Percentiles rank a stretch among this genome's conserved stretches.
Evolutionary conservation across 2,329 filamentous ascomycete genomes (phyloP).

Genomic region (Talaromyces rugulosus): DNA sequence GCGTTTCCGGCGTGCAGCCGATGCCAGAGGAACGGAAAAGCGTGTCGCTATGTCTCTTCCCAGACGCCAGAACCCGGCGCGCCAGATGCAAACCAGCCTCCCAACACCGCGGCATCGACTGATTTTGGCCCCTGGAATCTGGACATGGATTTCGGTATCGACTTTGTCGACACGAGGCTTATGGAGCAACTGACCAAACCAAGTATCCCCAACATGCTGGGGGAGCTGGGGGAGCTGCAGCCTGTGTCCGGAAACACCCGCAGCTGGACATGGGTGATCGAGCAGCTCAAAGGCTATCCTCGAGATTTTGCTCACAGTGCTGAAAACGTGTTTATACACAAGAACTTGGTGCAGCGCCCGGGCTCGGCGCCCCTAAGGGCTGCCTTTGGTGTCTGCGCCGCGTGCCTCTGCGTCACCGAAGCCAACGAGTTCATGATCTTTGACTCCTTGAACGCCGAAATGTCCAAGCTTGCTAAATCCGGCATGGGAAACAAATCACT

Average conservation of each 20-base stretch:
- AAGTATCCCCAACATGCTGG: slow-evolving; percentile 1
- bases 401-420: not conserved
- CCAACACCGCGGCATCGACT: not conserved
- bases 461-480: not conserved
- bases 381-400: slow-evolving; percentile 3
- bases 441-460: not conserved
- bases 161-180: not conserved
- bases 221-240: not conserved
- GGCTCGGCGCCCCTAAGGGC: not conserved
- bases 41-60: slow-evolving; percentile 1
- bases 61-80: not conserved
- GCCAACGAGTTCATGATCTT: not conserved
- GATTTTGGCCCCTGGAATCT: not conserved
- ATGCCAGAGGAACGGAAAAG: slow-evolving; percentile 6
- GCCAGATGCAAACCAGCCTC: not conserved
- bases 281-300: not conserved
- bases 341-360: not conserved
- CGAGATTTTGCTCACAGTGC: not conserved
- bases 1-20: slow-evolving; percentile 1
- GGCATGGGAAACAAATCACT: not conserved
- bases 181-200: not conserved
- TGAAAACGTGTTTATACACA: slow-evolving; percentile 2
- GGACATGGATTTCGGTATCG: not conserved
- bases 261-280: slow-evolving; percentile 1
- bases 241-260: not conserved